Percentiles rank a stretch among this genome's conserved stretches.
phyloP scores from a whole-genome alignment of 129 eudicot species.

The Ambrosia artemisiifolia region DNA sequence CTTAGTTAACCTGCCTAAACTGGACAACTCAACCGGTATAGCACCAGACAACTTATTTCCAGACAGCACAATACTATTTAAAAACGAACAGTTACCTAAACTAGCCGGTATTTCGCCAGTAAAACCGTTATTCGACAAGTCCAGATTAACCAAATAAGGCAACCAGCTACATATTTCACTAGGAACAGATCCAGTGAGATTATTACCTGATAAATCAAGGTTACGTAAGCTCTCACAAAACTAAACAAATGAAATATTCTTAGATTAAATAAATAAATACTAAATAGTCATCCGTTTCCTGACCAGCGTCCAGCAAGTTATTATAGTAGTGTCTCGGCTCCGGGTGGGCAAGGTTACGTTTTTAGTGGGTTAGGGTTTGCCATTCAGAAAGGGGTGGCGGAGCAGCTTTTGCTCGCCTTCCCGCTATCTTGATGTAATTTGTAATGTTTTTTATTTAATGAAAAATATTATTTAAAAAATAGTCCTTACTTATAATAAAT shows the following conservation, averaged over 20 bases:
- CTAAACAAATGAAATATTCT: background rate
- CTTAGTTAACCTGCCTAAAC: slow-evolving; percentile 46
- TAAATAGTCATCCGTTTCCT: too few relatives aligned
- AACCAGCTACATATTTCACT: slow-evolving; percentile 54
- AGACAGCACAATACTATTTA: slow-evolving; percentile 45
- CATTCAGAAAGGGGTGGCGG: too few relatives aligned
- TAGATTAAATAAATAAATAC: too few relatives aligned
- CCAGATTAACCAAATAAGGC: slow-evolving; percentile 60
- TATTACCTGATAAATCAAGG: slow-evolving; percentile 48
- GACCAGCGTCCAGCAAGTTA: too few relatives aligned
- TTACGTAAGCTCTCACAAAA: slow-evolving; percentile 59
- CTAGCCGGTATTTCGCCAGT: slow-evolving; percentile 56
- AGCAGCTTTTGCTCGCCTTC: too few relatives aligned
- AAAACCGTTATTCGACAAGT: slow-evolving; percentile 53
- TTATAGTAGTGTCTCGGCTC: too few relatives aligned
- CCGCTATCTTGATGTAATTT: too few relatives aligned
- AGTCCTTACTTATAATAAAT: too few relatives aligned
- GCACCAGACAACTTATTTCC: slow-evolving; percentile 56
- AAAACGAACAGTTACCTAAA: slow-evolving; percentile 49
- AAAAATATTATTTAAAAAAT: too few relatives aligned
- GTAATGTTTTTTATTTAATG: too few relatives aligned
- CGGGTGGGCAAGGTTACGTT: too few relatives aligned
- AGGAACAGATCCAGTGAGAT: slow-evolving; percentile 53
- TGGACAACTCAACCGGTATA: slow-evolving; percentile 49
- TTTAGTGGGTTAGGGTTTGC: too few relatives aligned